A percentile compares a stretch with the other conserved stretches of the same genome.
Conservation (phyloP, 768 basidiomycete species). For the Lentinula detonsa region DNA sequence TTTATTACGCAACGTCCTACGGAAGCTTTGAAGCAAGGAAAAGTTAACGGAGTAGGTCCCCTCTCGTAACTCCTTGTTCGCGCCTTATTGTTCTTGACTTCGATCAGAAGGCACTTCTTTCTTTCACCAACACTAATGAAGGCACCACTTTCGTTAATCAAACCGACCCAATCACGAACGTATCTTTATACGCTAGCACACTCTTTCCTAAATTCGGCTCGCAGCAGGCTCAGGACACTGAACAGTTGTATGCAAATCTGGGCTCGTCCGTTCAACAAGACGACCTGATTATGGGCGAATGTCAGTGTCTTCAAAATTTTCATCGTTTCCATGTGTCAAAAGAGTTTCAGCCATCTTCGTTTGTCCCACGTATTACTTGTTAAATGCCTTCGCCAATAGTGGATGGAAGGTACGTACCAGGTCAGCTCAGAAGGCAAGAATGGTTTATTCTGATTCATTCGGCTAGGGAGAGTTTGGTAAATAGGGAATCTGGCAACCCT, state of each 20-base stretch:
- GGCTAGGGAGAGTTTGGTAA: conserved; percentile 18
- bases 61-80: neutral
- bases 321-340: neutral
- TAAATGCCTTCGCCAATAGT: conserved; percentile 21
- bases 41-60: conserved; percentile 25
- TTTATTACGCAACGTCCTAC: conserved; percentile 28
- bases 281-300: conserved; percentile 19
- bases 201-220: conserved; percentile 18
- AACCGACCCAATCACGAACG: conserved; percentile 10
- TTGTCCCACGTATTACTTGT: conserved; percentile 27
- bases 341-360: conserved; percentile 23
- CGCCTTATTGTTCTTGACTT: neutral
- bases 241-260: conserved; percentile 11
- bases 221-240: conserved; percentile 7
- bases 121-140: conserved; percentile 24
- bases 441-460: neutral
- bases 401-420: conserved; percentile 24
- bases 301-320: conserved; percentile 9
- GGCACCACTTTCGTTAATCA: conserved; percentile 22
- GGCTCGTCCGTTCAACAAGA: conserved; percentile 15
- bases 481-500: neutral
- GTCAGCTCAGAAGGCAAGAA: neutral
- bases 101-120: conserved; percentile 17
- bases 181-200: conserved; percentile 14
- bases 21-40: conserved; percentile 17